Percentiles rank a stretch among this genome's conserved stretches.
Evolutionary conservation across 176 grass and related monocot genomes (phyloP).

Genomic region (Ensete ventricosum): DNA sequence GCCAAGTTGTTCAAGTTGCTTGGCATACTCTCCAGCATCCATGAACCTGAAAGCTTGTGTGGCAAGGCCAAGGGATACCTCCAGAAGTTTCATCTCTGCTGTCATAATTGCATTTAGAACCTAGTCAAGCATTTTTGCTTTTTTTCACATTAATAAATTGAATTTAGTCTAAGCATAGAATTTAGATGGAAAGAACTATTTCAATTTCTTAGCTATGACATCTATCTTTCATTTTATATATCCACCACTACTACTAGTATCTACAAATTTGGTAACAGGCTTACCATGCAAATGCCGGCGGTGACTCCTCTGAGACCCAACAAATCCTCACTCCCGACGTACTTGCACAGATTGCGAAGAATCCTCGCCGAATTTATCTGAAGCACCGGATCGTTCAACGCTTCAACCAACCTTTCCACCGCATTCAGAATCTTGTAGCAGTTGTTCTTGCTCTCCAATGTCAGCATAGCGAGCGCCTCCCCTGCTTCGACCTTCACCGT

Average conservation of each 20-base stretch:
- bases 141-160: background rate
- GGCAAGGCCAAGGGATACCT: conserved; percentile 45
- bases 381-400: conserved; percentile 1
- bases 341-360: conserved; percentile 26
- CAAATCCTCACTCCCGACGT: background rate
- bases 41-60: conserved; percentile 35
- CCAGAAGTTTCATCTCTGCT: conserved; percentile 23
- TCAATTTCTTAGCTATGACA: too few species aligned
- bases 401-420: background rate
- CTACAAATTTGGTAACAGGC: background rate
- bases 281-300: conserved; percentile 20
- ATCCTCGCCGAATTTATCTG: conserved; percentile 14
- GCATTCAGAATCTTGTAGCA: conserved; percentile 17
- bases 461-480: conserved; percentile 23
- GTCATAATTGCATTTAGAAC: conserved; percentile 39
- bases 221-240: too few species aligned
- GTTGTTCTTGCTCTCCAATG: conserved; percentile 22
- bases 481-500: conserved; percentile 23
- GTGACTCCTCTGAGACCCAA: conserved; percentile 7
- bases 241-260: too few species aligned
- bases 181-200: too few species aligned
- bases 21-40: conserved; percentile 14
- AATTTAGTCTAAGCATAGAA: too few species aligned
- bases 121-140: background rate
- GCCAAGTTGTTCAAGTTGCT: background rate